phyloP scores from a whole-genome alignment of 495 filamentous ascomycete genomes.

The Penicillium tannophilum region DNA sequence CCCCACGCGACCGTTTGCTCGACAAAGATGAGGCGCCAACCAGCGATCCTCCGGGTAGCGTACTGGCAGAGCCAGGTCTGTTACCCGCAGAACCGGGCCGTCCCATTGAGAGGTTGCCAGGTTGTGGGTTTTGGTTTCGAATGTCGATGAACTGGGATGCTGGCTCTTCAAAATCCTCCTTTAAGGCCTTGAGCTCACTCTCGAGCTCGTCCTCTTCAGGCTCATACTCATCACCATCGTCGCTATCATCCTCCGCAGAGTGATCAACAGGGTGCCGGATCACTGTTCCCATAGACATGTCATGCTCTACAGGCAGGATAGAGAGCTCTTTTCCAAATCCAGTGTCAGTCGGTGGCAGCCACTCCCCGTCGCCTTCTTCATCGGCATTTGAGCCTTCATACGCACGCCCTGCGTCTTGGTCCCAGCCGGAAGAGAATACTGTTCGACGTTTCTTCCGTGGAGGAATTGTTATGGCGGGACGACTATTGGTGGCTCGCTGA shows the following conservation, averaged over 20 bases:
- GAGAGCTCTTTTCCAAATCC: slow-evolving; percentile 32
- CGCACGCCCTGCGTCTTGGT: slow-evolving; percentile 18
- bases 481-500: slow-evolving; percentile 49
- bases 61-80: slow-evolving; percentile 25
- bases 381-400: slow-evolving; percentile 7
- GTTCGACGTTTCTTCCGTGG: slow-evolving; percentile 71
- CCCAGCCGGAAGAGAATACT: slow-evolving; percentile 37
- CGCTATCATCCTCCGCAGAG: slow-evolving; percentile 37
- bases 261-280: slow-evolving; percentile 41
- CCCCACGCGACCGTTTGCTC: slow-evolving; percentile 28
- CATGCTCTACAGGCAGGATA: slow-evolving; percentile 28
- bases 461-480: slow-evolving; percentile 74
- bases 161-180: slow-evolving; percentile 42
- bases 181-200: slow-evolving; percentile 47
- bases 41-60: slow-evolving; percentile 17
- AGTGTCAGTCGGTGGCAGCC: slow-evolving; percentile 30
- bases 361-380: slow-evolving; percentile 42
- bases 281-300: slow-evolving; percentile 44
- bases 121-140: slow-evolving; percentile 16
- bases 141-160: slow-evolving; percentile 26
- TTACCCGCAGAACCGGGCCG: slow-evolving; percentile 24
- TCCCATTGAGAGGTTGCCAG: slow-evolving; percentile 12
- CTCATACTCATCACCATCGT: slow-evolving; percentile 25
- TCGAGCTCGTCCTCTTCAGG: slow-evolving; percentile 34
- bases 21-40: slow-evolving; percentile 29